These are phyloP conservation scores for Odontarrhena argentea DNA, from an alignment of 345 rosid species.

Conservation along the genomic window DNA sequence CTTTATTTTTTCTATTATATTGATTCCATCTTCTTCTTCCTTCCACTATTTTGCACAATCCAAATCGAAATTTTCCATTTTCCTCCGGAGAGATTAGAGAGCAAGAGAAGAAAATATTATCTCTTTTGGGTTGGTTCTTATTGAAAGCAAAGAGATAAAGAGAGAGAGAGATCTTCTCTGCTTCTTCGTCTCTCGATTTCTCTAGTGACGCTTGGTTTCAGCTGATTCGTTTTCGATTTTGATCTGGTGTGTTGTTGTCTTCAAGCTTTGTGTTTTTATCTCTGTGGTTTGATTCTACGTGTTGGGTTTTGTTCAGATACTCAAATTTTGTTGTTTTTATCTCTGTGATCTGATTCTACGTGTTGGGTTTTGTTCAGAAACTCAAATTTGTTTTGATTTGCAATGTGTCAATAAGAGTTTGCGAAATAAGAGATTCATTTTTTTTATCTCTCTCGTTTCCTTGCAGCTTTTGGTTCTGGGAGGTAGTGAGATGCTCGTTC, in stretches of 20 bases:
- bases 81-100: constrained; percentile 20
- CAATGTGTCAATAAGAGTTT: constrained; percentile 56
- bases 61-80: constrained; percentile 28
- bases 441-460: not conserved
- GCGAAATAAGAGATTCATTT: constrained; percentile 27
- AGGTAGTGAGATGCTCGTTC: constrained; percentile 60
- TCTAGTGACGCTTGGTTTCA: constrained; percentile 38
- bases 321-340: constrained; percentile 2
- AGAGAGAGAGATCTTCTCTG: constrained; percentile 25
- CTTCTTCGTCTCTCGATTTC: constrained; percentile 35
- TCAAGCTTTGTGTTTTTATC: not conserved
- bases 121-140: not conserved
- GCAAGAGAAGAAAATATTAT: constrained; percentile 34
- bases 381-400: constrained; percentile 47
- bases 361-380: constrained; percentile 43
- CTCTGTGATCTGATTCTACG: constrained; percentile 36
- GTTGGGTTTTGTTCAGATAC: too few relatives aligned
- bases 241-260: constrained; percentile 29
- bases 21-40: constrained; percentile 7
- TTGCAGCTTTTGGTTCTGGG: constrained; percentile 40
- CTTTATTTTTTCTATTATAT: constrained; percentile 1
- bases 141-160: constrained; percentile 12
- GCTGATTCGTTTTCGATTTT: constrained; percentile 33
- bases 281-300: constrained; percentile 17
- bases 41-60: constrained; percentile 23